A percentile compares a stretch with the other conserved stretches of the same genome.
phyloP scores from a whole-genome alignment of 1,284 basidiomycete genomes.

The Sanghuangporus weigelae region DNA sequence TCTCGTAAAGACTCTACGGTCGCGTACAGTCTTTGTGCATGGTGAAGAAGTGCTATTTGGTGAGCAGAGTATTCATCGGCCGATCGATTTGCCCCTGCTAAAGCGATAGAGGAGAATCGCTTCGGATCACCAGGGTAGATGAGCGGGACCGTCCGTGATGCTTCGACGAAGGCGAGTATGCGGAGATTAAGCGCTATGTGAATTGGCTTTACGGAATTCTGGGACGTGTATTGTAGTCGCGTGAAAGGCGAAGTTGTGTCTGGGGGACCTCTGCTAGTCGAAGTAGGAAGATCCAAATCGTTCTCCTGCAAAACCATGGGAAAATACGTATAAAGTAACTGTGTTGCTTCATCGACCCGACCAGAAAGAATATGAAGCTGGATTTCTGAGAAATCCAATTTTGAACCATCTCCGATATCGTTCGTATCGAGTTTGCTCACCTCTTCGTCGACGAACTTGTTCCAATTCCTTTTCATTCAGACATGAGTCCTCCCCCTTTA shows the following conservation, averaged over 20 bases:
- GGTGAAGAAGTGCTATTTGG: conserved; percentile 44
- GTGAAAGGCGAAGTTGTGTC: conserved; percentile 10
- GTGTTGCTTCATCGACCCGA: conserved; percentile 61
- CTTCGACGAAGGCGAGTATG: conserved; percentile 79
- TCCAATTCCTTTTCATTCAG: conserved; percentile 38
- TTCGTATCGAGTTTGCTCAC: conserved; percentile 33
- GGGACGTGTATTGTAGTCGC: conserved; percentile 42
- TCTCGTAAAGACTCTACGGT: conserved; percentile 48
- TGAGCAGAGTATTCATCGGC: conserved; percentile 20
- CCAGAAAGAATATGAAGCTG: conserved; percentile 62
- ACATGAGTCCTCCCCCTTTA: conserved; percentile 13
- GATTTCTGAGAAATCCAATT: conserved; percentile 46
- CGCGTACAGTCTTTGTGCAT: conserved; percentile 57
- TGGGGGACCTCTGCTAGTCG: conserved; percentile 11
- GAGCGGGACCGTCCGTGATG: conserved; percentile 67
- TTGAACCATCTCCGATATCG: neutral
- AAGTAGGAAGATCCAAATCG: conserved; percentile 1
- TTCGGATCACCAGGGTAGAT: conserved; percentile 30
- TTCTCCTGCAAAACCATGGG: conserved; percentile 54
- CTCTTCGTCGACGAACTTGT: conserved; percentile 49
- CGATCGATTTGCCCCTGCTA: conserved; percentile 11
- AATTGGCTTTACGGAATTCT: conserved; percentile 60
- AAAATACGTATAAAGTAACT: conserved; percentile 61
- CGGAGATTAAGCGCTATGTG: conserved; percentile 79
- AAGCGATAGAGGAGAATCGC: conserved; percentile 16